phyloP scores from a whole-genome alignment of 495 filamentous ascomycete species.

The Lichenothelia convexa region DNA sequence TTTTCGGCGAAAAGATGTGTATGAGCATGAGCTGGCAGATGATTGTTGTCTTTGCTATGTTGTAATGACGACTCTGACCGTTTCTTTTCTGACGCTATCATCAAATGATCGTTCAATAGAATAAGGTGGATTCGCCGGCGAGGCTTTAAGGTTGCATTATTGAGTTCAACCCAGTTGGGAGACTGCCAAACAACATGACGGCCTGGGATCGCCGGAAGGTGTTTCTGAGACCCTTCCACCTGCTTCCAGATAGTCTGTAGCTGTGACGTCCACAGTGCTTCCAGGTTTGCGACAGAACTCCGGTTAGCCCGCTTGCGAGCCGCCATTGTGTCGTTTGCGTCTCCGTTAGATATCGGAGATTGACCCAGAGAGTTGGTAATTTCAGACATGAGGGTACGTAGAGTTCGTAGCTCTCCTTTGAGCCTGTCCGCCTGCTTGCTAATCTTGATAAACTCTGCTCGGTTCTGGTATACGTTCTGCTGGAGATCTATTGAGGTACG shows the following conservation, averaged over 20 bases:
- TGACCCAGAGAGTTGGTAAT: slow-evolving; percentile 56
- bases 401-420: slow-evolving; percentile 84
- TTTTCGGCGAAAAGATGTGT: slow-evolving; percentile 78
- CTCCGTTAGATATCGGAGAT: slow-evolving; percentile 28
- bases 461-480: slow-evolving; percentile 93
- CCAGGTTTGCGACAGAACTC: slow-evolving; percentile 82
- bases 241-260: slow-evolving; percentile 77
- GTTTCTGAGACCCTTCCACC: slow-evolving; percentile 93
- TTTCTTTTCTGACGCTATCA: slow-evolving; percentile 84
- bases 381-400: slow-evolving; percentile 76
- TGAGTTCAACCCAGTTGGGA: slow-evolving; percentile 81
- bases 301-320: slow-evolving; percentile 49
- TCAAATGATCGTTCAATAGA: slow-evolving; percentile 82
- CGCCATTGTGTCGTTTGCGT: slow-evolving; percentile 26
- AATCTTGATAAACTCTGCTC: slow-evolving; percentile 97
- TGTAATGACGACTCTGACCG: slow-evolving; percentile 45
- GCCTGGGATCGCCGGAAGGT: slow-evolving; percentile 74
- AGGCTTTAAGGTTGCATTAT: slow-evolving; percentile 91
- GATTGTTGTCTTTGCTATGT: slow-evolving; percentile 10
- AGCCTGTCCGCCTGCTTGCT: slow-evolving; percentile 97
- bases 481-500: slow-evolving; percentile 79
- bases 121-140: slow-evolving; percentile 71
- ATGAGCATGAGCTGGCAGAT: slow-evolving; percentile 15
- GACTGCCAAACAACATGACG: slow-evolving; percentile 85
- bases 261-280: slow-evolving; percentile 85